Conservation (phyloP, 2,329 filamentous ascomycete species). For the Colletotrichum shisoi region DNA sequence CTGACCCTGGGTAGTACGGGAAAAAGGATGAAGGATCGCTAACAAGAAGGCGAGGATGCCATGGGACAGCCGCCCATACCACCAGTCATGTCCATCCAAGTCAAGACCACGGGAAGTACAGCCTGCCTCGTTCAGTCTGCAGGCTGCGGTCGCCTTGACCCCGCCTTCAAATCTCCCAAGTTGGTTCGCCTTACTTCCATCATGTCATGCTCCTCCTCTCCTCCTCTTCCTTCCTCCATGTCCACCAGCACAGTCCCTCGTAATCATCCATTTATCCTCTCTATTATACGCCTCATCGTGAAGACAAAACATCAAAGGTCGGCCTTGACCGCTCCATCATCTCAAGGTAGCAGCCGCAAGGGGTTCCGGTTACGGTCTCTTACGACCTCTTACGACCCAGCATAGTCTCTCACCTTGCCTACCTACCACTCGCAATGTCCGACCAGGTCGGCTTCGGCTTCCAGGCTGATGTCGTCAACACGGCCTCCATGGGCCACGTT, state of each 20-base stretch:
- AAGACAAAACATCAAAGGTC: too few relatives aligned
- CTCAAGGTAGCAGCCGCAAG: rapidly evolving
- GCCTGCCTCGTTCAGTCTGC: background rate
- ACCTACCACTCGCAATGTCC: background rate
- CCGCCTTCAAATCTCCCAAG: background rate
- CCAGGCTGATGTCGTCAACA: slow-evolving; percentile 16
- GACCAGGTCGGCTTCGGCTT: slow-evolving; percentile 17
- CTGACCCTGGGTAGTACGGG: too few relatives aligned
- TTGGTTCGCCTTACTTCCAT: background rate
- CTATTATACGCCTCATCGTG: too few relatives aligned
- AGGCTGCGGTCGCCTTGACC: background rate
- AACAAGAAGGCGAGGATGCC: too few relatives aligned
- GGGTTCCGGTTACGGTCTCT: background rate
- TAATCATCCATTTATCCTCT: too few relatives aligned
- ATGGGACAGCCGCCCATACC: too few relatives aligned
- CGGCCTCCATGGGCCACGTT: background rate
- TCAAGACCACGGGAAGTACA: too few relatives aligned
- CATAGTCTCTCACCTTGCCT: background rate
- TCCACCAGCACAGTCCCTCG: too few relatives aligned
- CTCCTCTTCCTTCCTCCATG: too few relatives aligned
- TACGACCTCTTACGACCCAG: background rate
- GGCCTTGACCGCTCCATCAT: too few relatives aligned
- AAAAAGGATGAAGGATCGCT: too few relatives aligned
- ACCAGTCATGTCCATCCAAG: too few relatives aligned
- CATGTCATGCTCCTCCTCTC: background rate